Evolutionary conservation across 2,329 filamentous ascomycete species (phyloP), one percentile per base, ranked within the genome.

Genomic region (Penicillium sp.): DNA sequence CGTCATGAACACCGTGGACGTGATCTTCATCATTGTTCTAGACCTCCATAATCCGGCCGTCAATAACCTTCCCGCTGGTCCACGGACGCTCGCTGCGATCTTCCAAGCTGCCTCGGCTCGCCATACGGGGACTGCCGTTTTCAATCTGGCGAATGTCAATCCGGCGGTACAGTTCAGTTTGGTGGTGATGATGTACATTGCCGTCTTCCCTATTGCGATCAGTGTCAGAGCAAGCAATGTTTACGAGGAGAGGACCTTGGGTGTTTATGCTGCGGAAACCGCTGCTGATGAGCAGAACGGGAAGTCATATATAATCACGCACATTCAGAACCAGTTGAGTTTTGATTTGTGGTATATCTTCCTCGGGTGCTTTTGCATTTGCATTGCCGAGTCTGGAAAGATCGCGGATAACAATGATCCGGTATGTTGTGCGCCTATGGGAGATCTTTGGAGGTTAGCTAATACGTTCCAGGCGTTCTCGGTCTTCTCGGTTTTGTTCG

Each of bases 181-280:
- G 49, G 70, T 85, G 0, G 86, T 96, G 68, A 97, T 97, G 93
- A 97, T 97, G 93, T 97, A 97, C 72, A 95, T 97, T 59, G 95
- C 91, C 46, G 88, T 95, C 51, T 95, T 95, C 60, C 93, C 93
- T 3, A 95, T 96, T 61, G 93, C 93, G 65, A 96, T 97, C 63
- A 93, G 88, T 7, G 87, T 96, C 57, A 89, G 93, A 47, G 76
- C 47, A 72, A 78, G 85, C 29, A 89, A 89, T 63, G 81, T 85
- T 5, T 89, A 89, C 62, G 86, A 89, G 62, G 85, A 89, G 60
- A 76, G 81, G 2, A 82, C 81, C 0, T 73, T 88, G 0, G 85
- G 85, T 0, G 71, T 83, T 16, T 84, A 81, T 61, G 68, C 72
- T 10, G 64, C 71, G n/a, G 67, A 74, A 3, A 28, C 16, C 0